Conservation (phyloP, 352 stramenopile genomes). For the Globisporangium acanthophoron region DNA sequence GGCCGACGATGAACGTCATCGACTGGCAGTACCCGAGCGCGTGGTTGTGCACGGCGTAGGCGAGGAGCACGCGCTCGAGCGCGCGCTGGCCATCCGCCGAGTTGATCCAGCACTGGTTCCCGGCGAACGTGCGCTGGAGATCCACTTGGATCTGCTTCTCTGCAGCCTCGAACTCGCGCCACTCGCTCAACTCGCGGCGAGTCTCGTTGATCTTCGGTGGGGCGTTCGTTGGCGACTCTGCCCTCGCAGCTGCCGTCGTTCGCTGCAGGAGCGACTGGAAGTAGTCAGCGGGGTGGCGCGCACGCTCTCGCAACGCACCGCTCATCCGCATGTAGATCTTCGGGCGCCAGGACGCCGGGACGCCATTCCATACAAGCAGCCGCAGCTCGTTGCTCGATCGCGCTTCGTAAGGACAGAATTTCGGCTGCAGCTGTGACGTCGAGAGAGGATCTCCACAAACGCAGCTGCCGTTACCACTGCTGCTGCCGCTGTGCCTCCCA, state of each 20-base stretch:
- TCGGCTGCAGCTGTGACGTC: background rate
- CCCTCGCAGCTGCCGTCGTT: slow-evolving; percentile 1
- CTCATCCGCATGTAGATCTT: slow-evolving; percentile 45
- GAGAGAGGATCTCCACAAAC: background rate
- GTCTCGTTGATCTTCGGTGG: background rate
- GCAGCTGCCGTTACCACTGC: background rate
- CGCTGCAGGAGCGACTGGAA: slow-evolving; percentile 23
- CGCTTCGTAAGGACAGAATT: slow-evolving; percentile 8
- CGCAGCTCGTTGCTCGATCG: slow-evolving; percentile 10
- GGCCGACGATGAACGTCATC: slow-evolving; percentile 86
- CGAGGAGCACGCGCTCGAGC: slow-evolving; percentile 64
- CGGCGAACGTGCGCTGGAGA: slow-evolving; percentile 64
- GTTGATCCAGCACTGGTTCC: slow-evolving; percentile 63
- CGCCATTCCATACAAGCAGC: slow-evolving; percentile 42
- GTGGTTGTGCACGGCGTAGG: slow-evolving; percentile 77
- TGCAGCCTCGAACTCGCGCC: slow-evolving; percentile 25
- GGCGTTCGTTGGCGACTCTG: background rate
- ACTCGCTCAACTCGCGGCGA: slow-evolving; percentile 5
- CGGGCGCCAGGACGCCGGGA: slow-evolving; percentile 34
- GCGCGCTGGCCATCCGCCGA: slow-evolving; percentile 29
- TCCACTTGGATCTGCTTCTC: slow-evolving; percentile 59
- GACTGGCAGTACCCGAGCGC: slow-evolving; percentile 85
- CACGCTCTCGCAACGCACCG: slow-evolving; percentile 20
- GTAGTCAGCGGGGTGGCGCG: slow-evolving; percentile 21
- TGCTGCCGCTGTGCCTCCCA: background rate